Percentiles rank a stretch among this genome's conserved stretches.
These are phyloP conservation scores for Solanum boliviense DNA, from an alignment of 257 asterid species.

Conservation along the genomic window DNA sequence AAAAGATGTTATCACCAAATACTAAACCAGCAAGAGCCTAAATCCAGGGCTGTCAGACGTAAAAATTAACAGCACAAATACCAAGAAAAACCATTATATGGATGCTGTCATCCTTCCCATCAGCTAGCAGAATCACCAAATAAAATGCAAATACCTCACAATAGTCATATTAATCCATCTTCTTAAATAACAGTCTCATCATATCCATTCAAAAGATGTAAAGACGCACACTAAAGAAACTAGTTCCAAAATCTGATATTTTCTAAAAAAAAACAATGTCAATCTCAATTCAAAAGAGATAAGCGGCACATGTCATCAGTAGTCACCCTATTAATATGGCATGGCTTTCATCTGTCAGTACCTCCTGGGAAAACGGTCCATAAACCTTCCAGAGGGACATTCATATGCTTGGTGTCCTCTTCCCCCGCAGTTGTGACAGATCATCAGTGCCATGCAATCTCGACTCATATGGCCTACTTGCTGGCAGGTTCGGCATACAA, in stretches of 20 bases:
- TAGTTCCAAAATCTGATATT: background rate
- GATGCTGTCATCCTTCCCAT: background rate
- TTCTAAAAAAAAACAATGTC: background rate
- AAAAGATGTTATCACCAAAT: background rate
- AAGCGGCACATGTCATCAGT: background rate
- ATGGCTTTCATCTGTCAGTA: conserved; percentile 20
- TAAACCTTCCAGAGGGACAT: conserved; percentile 76
- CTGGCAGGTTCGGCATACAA: conserved; percentile 69
- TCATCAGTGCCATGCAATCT: conserved; percentile 52
- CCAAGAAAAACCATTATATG: background rate
- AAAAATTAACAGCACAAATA: background rate
- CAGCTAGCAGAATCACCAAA: background rate
- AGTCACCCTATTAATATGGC: background rate
- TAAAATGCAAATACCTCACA: background rate
- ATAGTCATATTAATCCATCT: background rate
- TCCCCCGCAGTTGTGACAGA: conserved; percentile 90
- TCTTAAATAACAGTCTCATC: background rate
- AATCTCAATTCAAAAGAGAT: background rate
- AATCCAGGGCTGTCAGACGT: background rate
- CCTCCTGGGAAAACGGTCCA: conserved; percentile 46
- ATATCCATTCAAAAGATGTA: background rate
- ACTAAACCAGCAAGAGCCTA: background rate
- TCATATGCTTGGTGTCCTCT: conserved; percentile 77
- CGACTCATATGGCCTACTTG: conserved; percentile 81
- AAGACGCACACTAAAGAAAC: background rate